These are phyloP conservation scores for Quercus glauca DNA, from an alignment of 306 rosid species.

Conservation along the genomic window DNA sequence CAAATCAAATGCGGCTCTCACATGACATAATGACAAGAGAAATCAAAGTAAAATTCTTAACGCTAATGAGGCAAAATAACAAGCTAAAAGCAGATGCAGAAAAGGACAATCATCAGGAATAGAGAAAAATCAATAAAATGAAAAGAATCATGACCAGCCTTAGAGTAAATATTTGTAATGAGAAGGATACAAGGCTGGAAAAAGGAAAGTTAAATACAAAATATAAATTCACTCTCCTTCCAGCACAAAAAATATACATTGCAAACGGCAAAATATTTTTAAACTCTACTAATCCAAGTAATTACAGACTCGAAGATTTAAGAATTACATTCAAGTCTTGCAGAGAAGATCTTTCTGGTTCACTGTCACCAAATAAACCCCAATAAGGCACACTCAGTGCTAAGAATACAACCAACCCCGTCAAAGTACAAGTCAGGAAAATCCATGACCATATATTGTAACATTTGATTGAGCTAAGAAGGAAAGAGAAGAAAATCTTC, in stretches of 20 bases:
- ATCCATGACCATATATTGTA: no score
- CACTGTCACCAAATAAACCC: neutral
- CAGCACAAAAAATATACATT: neutral
- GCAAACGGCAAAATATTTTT: neutral
- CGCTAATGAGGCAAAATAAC: neutral
- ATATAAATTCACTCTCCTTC: neutral
- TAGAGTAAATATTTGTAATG: neutral
- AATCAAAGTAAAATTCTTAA: neutral
- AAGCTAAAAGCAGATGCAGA: neutral
- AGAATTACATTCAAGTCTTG: neutral
- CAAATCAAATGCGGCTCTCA: neutral
- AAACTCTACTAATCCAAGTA: neutral
- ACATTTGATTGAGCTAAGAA: no score
- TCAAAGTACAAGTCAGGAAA: no score
- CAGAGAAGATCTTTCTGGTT: neutral
- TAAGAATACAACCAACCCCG: neutral
- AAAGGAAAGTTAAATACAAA: neutral
- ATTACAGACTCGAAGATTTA: neutral
- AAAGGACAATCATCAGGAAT: neutral
- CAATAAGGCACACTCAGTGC: neutral
- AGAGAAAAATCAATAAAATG: neutral
- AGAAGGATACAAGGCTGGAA: neutral
- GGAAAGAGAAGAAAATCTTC: no score
- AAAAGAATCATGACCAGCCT: neutral
- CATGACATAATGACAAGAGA: neutral